Evolutionary conservation across 2,329 filamentous ascomycete genomes (phyloP).

Genomic region (Calonectria henricotiae): DNA sequence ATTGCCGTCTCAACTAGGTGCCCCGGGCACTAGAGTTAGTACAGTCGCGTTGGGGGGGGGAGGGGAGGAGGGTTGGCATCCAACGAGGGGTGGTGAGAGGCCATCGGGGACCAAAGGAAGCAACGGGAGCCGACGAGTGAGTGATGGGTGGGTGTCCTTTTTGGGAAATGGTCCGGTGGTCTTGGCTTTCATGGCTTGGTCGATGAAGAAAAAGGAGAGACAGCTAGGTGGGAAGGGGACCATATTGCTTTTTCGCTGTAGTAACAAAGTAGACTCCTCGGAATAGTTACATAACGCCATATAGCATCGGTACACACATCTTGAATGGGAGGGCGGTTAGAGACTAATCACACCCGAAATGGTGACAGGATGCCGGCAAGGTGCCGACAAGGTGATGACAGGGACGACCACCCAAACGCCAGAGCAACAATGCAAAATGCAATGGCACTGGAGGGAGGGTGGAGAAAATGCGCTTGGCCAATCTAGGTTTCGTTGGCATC

Average conservation of each 20-base stretch:
- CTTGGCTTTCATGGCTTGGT: conserved; percentile 32
- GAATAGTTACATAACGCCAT: conserved; percentile 23
- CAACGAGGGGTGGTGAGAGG: conserved; percentile 12
- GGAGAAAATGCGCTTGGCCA: conserved; percentile 24
- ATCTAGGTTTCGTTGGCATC: conserved; percentile 39
- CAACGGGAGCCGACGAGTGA: conserved; percentile 27
- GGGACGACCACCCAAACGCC: background rate
- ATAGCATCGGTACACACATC: background rate
- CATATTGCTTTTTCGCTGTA: conserved; percentile 1
- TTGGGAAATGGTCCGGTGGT: conserved; percentile 42
- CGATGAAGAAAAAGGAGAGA: conserved; percentile 17
- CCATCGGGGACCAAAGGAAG: background rate
- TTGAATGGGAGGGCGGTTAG: background rate
- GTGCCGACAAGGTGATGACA: conserved; percentile 29
- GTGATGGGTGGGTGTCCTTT: conserved; percentile 29
- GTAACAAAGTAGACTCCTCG: conserved; percentile 8
- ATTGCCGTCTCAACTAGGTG: conserved; percentile 8
- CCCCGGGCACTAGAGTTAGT: conserved; percentile 20
- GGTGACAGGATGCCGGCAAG: conserved; percentile 19
- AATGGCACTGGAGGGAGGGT: background rate
- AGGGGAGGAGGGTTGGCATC: conserved; percentile 25
- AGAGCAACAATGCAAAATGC: conserved; percentile 10
- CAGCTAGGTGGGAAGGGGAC: background rate
- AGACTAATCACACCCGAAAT: background rate
- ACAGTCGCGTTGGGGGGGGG: conserved; percentile 22